Evolutionary conservation across 2,329 filamentous ascomycete genomes (phyloP), one percentile per base, ranked within the genome.

Genomic region (Thielaviopsis ethacetica): DNA sequence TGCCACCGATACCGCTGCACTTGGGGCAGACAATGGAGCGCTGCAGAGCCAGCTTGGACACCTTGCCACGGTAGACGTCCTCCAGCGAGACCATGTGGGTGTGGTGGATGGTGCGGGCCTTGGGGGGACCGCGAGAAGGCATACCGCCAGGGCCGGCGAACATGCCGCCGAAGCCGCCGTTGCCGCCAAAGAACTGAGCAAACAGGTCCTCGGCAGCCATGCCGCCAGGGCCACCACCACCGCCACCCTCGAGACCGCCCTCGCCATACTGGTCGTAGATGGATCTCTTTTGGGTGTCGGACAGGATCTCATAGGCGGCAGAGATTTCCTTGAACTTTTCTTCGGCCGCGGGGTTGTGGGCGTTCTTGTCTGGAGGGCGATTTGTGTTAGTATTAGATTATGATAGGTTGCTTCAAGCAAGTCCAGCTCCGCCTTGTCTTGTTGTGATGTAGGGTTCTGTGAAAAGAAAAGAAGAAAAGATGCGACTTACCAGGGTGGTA

Each of bases 321-420:
- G 90, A 95, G 62, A 96, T 80, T 68, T 96, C 91, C 78, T 98
- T 97, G 84, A 98, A 98, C 74, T 96, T 98, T 62, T 95, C 90
- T 66, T 91, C 90, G 56, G 93, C 91, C 26, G 84, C 86, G 49
- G 91, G 90, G 76, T 95, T 94, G 76, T 93, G 83, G 64, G 85
- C 83, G 73, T 98, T 98, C 81, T 98, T 98, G 74, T 98, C 91
- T 94, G 65, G 47, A 60, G 26, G 61, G 38, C 13, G 59, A 30
- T 59, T 66, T 9, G 58, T 66, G 65, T 44, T 49, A 60, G 51
- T 27, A 15, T 17, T 13, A 5, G n/a, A 1, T 47, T 19, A 7
- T 9, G 19, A 53, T 27, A 26, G 51, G 10, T 50, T 59, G 52
- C 22, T 21, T 53, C 26, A 38, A 19, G 50, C 4, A 41, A 21